Evolutionary conservation across 257 asterid genomes (phyloP).

Genomic region (Vinca minor): DNA sequence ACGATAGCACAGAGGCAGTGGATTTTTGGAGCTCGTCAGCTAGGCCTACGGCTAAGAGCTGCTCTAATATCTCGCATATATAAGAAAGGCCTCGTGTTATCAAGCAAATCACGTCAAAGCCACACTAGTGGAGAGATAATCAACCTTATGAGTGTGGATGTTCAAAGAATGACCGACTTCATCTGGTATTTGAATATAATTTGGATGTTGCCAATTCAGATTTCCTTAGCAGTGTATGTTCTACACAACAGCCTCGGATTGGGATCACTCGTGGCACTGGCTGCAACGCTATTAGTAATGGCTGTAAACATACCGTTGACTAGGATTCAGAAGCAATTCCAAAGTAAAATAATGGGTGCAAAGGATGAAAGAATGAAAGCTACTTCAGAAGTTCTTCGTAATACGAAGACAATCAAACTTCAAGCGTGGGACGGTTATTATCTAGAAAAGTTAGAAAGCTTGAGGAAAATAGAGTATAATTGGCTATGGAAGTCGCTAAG

Average conservation of each 20-base stretch:
- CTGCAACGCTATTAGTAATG: slow-evolving; percentile 58
- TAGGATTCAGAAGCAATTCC: slow-evolving; percentile 53
- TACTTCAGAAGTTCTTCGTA: slow-evolving; percentile 76
- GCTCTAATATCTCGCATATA: slow-evolving; percentile 77
- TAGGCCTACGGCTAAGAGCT: slow-evolving; percentile 79
- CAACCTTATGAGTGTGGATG: slow-evolving; percentile 85
- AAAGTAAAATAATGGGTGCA: slow-evolving; percentile 74
- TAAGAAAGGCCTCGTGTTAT: slow-evolving; percentile 65
- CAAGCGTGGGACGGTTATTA: slow-evolving; percentile 83
- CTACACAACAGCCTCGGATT: slow-evolving; percentile 64
- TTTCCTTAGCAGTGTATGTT: slow-evolving; percentile 60
- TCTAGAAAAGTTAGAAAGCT: slow-evolving; percentile 43
- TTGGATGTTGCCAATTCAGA: slow-evolving; percentile 90
- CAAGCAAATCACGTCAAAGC: slow-evolving; percentile 79
- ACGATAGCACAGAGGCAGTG: slow-evolving; percentile 90
- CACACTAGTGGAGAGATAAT: slow-evolving; percentile 85
- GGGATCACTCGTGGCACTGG: slow-evolving; percentile 70
- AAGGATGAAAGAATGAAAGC: slow-evolving; percentile 88
- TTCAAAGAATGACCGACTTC: slow-evolving; percentile 82
- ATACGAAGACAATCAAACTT: slow-evolving; percentile 80
- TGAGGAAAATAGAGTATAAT: slow-evolving; percentile 51
- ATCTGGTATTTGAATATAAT: slow-evolving; percentile 73
- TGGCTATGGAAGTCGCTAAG: slow-evolving; percentile 86
- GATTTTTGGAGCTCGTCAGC: slow-evolving; percentile 92
- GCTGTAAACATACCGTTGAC: slow-evolving; percentile 73